phyloP scores from a whole-genome alignment of 805 yeast species.

The Teunomyces kruisii region DNA sequence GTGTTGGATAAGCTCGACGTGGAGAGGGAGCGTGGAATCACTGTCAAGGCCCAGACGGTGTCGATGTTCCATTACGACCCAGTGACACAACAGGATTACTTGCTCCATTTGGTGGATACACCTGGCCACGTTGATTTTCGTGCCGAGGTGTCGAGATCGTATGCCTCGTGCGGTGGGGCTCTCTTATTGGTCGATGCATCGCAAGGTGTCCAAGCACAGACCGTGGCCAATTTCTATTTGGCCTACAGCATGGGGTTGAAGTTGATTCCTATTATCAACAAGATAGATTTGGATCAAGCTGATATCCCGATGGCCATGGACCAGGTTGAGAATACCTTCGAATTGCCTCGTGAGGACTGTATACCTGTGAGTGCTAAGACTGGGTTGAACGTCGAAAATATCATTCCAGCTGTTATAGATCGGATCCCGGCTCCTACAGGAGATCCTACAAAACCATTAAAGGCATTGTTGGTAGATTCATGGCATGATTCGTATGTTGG shows the following conservation, averaged over 20 bases:
- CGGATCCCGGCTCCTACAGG: conserved; percentile 82
- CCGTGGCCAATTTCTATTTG: conserved; percentile 93
- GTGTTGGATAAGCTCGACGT: conserved; percentile 91
- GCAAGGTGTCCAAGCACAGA: conserved; percentile 97
- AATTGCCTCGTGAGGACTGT: conserved; percentile 69
- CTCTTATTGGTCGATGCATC: conserved; percentile 87
- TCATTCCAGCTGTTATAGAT: conserved; percentile 81
- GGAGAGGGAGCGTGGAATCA: conserved; percentile 93
- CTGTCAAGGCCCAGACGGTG: conserved; percentile 96
- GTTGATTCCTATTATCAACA: conserved; percentile 86
- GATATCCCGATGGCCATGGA: conserved; percentile 77
- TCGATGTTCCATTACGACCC: conserved; percentile 76
- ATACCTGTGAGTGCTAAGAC: conserved; percentile 90
- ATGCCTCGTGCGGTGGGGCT: conserved; percentile 97
- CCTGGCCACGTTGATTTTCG: conserved; percentile 98
- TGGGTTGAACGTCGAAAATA: conserved; percentile 72
- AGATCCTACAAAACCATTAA: conserved; percentile 48
- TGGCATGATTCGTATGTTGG: conserved; percentile 96
- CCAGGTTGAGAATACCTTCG: conserved; percentile 84
- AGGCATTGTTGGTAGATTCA: conserved; percentile 88
- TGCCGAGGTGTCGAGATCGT: conserved; percentile 89
- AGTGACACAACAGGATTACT: conserved; percentile 66
- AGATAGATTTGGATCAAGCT: conserved; percentile 86
- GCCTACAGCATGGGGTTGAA: conserved; percentile 84
- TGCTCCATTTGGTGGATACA: conserved; percentile 89